phyloP scores from a whole-genome alignment of 2,329 filamentous ascomycete genomes.

The Pyrenochaeta sp. region DNA sequence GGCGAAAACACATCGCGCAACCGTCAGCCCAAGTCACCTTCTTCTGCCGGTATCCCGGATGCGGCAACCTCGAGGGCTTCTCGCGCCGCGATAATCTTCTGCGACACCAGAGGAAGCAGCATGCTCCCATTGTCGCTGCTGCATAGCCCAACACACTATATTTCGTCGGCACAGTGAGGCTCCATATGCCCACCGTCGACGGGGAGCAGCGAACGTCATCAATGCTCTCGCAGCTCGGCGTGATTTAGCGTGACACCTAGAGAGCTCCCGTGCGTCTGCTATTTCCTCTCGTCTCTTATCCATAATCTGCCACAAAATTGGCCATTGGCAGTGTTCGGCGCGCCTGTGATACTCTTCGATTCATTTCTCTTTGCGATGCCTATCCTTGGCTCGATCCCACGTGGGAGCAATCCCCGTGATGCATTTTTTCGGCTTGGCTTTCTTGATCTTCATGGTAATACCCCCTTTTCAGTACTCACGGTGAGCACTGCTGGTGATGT shows the following conservation, averaged over 20 bases:
- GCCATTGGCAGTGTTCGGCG: not conserved
- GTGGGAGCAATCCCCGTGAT: slow-evolving; percentile 2
- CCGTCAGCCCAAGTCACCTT: slow-evolving; percentile 18
- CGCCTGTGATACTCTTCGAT: not conserved
- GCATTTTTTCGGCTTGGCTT: not conserved
- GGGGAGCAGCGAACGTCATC: not conserved
- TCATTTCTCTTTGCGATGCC: slow-evolving; percentile 1
- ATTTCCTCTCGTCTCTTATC: not conserved
- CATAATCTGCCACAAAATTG: not conserved
- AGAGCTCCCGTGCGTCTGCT: not conserved
- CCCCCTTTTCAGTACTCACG: not conserved
- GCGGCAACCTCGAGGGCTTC: slow-evolving; percentile 40
- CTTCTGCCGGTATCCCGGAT: slow-evolving; percentile 36
- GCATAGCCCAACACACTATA: not conserved
- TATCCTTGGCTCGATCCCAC: slow-evolving; percentile 2
- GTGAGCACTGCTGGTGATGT: not conserved
- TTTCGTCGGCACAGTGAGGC: not conserved
- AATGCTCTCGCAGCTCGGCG: not conserved
- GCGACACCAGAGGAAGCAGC: slow-evolving; percentile 43
- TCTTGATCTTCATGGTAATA: not conserved
- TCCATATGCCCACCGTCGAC: not conserved
- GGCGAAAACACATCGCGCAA: slow-evolving; percentile 34
- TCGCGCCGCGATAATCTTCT: slow-evolving; percentile 47
- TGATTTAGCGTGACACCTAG: not conserved
- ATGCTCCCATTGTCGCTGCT: slow-evolving; percentile 19